Evolutionary conservation across 208 protist genomes (phyloP).

Genomic region (Crithidia brevicula): DNA sequence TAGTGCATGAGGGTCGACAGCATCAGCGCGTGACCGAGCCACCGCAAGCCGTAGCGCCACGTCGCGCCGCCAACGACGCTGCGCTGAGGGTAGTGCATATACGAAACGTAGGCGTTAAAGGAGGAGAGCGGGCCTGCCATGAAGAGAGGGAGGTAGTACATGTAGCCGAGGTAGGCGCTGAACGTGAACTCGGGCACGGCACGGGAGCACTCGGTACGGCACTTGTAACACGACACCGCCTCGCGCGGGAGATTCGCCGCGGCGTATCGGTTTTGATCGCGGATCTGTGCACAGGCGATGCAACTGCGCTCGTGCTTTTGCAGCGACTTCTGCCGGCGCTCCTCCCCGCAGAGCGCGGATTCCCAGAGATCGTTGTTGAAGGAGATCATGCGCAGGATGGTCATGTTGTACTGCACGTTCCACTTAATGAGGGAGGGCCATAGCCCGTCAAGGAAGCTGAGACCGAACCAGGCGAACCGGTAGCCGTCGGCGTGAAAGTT

Average conservation of each 20-base stretch:
- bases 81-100: conserved; percentile 58
- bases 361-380: conserved; percentile 67
- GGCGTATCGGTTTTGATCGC: conserved; percentile 24
- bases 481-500: conserved; percentile 45
- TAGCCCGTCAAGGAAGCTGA: conserved; percentile 35
- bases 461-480: conserved; percentile 48
- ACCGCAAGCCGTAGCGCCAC: conserved; percentile 43
- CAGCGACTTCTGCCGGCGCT: background rate
- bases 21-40: conserved; percentile 31
- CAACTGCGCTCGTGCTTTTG: conserved; percentile 41
- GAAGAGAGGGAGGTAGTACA: conserved; percentile 88
- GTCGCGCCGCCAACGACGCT: conserved; percentile 21
- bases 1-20: conserved; percentile 60
- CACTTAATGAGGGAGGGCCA: conserved; percentile 43
- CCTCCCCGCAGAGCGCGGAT: conserved; percentile 16
- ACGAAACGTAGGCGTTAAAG: conserved; percentile 90
- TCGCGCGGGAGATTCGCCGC: conserved; percentile 16
- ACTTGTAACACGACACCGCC: conserved; percentile 52
- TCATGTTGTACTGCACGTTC: conserved; percentile 80
- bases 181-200: conserved; percentile 62
- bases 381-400: conserved; percentile 63
- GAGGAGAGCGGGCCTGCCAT: conserved; percentile 85
- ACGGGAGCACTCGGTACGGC: conserved; percentile 46
- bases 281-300: conserved; percentile 47
- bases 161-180: conserved; percentile 70